phyloP scores from a whole-genome alignment of 345 rosid genomes.

The Aegle marmelos region DNA sequence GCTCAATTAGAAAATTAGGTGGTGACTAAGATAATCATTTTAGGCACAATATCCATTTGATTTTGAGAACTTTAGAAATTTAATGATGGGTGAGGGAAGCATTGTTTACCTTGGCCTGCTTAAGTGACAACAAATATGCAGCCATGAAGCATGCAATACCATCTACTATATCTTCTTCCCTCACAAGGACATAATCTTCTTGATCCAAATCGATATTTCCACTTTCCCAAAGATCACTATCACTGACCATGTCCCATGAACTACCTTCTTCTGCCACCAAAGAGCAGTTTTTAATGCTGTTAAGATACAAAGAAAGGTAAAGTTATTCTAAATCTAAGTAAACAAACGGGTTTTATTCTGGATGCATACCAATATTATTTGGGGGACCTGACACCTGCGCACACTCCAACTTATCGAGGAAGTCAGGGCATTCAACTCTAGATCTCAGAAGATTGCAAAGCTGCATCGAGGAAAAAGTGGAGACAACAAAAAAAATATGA shows the following conservation, averaged over 20 bases:
- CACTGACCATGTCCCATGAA: slow-evolving; percentile 80
- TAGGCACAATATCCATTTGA: neutral
- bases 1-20: neutral
- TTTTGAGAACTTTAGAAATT: neutral
- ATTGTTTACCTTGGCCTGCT: slow-evolving; percentile 77
- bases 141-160: slow-evolving; percentile 96
- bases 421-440: slow-evolving; percentile 70
- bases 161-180: slow-evolving; percentile 93
- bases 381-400: slow-evolving; percentile 52
- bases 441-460: slow-evolving; percentile 81
- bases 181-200: slow-evolving; percentile 86
- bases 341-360: neutral
- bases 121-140: slow-evolving; percentile 75
- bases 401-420: slow-evolving; percentile 67
- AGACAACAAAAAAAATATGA: neutral
- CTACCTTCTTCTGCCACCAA: slow-evolving; percentile 60
- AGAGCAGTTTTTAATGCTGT: slow-evolving; percentile 16
- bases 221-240: slow-evolving; percentile 72
- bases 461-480: slow-evolving; percentile 38
- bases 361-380: slow-evolving; percentile 39
- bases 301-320: neutral
- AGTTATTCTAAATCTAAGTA: slow-evolving; percentile 1
- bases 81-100: neutral
- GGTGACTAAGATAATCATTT: neutral
- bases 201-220: slow-evolving; percentile 40